These are phyloP conservation scores for Diospyros kaki DNA, from an alignment of 148 eudicot species.

Conservation along the genomic window DNA sequence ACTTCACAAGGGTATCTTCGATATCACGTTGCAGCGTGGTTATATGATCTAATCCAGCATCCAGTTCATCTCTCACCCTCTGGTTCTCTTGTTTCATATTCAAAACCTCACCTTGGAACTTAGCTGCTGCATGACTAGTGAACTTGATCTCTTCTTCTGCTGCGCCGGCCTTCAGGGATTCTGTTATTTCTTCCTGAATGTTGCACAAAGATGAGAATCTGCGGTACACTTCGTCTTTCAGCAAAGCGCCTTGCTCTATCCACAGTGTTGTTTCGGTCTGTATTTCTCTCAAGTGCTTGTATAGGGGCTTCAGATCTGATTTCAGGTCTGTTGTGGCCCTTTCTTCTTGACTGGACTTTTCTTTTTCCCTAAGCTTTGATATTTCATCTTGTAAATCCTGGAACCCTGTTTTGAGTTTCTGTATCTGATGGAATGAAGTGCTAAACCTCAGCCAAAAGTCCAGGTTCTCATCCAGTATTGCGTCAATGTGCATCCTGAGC, in stretches of 20 bases:
- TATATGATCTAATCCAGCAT: constrained; percentile 69
- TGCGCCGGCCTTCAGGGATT: constrained; percentile 49
- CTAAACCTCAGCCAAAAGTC: constrained; percentile 86
- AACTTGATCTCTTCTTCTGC: constrained; percentile 76
- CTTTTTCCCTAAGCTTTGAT: constrained; percentile 37
- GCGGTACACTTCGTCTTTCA: constrained; percentile 64
- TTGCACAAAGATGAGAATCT: constrained; percentile 51
- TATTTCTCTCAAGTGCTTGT: constrained; percentile 73
- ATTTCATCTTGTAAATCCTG: constrained; percentile 58
- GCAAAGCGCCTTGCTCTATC: constrained; percentile 48
- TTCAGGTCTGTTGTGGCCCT: constrained; percentile 26
- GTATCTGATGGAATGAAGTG: constrained; percentile 58
- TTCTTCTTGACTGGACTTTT: constrained; percentile 30
- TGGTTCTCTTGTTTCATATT: constrained; percentile 96
- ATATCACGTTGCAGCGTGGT: constrained; percentile 55
- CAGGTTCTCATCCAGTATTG: constrained; percentile 69
- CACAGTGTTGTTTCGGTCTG: constrained; percentile 59
- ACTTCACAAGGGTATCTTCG: constrained; percentile 48
- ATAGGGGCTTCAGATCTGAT: constrained; percentile 62
- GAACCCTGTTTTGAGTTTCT: constrained; percentile 60
- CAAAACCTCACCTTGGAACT: constrained; percentile 80
- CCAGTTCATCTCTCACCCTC: constrained; percentile 77
- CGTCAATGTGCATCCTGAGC: constrained; percentile 60
- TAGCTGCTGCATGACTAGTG: constrained; percentile 87
- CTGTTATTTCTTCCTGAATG: constrained; percentile 60